Conservation (phyloP, 148 eudicot genomes). For the Chenopodium suecicum region DNA sequence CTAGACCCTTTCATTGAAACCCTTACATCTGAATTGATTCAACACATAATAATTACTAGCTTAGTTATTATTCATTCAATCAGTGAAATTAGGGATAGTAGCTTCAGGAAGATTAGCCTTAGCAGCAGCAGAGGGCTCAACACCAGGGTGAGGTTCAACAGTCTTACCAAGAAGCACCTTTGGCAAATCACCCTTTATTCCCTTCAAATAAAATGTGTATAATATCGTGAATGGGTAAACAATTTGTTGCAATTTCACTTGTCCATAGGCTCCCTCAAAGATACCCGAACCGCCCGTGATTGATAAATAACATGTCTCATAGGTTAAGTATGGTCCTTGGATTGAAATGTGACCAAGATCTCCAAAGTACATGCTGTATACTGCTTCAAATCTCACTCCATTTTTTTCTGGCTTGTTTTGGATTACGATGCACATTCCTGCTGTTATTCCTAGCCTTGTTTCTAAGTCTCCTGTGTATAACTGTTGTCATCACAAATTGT, state of each 20-base stretch:
- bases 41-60: too few species aligned
- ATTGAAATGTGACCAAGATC: conserved; percentile 60
- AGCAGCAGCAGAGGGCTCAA: conserved; percentile 57
- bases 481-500: conserved; percentile 4
- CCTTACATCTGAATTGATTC: too few species aligned
- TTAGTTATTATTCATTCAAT: too few species aligned
- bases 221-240: conserved; percentile 77
- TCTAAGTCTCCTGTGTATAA: conserved; percentile 59
- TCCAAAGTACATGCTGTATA: conserved; percentile 64
- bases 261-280: conserved; percentile 71
- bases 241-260: conserved; percentile 68
- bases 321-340: conserved; percentile 62
- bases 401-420: conserved; percentile 51
- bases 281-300: conserved; percentile 82
- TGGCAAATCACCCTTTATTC: conserved; percentile 56
- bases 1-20: too few species aligned
- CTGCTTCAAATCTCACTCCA: conserved; percentile 66
- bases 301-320: conserved; percentile 56
- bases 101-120: conserved; percentile 33
- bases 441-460: conserved; percentile 69
- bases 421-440: conserved; percentile 53
- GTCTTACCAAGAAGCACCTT: conserved; percentile 48
- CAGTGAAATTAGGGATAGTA: too few species aligned
- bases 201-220: conserved; percentile 76
- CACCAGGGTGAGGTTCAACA: conserved; percentile 55